A percentile compares a stretch with the other conserved stretches of the same genome.
These are phyloP conservation scores for Dichotomocladium elegans DNA, from an alignment of 371 early-diverging fungal genomes.

Conservation along the genomic window DNA sequence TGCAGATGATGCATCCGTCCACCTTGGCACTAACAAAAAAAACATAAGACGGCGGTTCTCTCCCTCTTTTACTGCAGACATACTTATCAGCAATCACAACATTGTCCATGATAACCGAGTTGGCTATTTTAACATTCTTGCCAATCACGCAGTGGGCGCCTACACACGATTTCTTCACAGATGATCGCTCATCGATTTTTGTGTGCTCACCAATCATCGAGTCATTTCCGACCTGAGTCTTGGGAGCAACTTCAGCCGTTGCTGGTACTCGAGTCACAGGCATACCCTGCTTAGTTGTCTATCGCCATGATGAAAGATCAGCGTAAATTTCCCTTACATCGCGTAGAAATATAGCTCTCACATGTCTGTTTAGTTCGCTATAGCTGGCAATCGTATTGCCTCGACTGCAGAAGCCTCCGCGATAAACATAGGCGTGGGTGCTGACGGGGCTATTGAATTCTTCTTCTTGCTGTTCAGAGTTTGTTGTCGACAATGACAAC, in stretches of 20 bases:
- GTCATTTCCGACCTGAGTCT: slow-evolving; percentile 85
- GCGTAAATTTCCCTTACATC: too few species aligned
- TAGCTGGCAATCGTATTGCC: slow-evolving; percentile 83
- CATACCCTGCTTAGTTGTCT: slow-evolving; percentile 58
- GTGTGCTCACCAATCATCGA: slow-evolving; percentile 87
- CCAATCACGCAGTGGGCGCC: slow-evolving; percentile 93
- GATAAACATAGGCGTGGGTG: slow-evolving; percentile 43
- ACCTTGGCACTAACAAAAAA: slow-evolving; percentile 74
- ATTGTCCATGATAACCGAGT: slow-evolving; percentile 93
- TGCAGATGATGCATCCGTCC: slow-evolving; percentile 86
- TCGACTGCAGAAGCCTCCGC: slow-evolving; percentile 62
- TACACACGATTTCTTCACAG: slow-evolving; percentile 89
- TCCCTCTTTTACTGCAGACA: slow-evolving; percentile 18
- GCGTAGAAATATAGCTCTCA: too few species aligned
- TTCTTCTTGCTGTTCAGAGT: slow-evolving; percentile 29
- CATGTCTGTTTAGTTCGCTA: slow-evolving; percentile 81
- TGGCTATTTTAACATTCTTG: slow-evolving; percentile 90
- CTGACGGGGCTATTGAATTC: slow-evolving; percentile 45
- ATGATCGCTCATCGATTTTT: slow-evolving; percentile 85
- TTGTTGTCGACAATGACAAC: slow-evolving; percentile 43
- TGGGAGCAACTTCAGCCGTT: slow-evolving; percentile 59
- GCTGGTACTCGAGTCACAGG: slow-evolving; percentile 55
- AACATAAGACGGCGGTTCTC: not conserved
- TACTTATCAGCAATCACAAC: slow-evolving; percentile 84
- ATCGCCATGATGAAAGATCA: slow-evolving; percentile 1